phyloP scores from a whole-genome alignment of 2,329 filamentous ascomycete genomes.

The Venturia aucupariae region DNA sequence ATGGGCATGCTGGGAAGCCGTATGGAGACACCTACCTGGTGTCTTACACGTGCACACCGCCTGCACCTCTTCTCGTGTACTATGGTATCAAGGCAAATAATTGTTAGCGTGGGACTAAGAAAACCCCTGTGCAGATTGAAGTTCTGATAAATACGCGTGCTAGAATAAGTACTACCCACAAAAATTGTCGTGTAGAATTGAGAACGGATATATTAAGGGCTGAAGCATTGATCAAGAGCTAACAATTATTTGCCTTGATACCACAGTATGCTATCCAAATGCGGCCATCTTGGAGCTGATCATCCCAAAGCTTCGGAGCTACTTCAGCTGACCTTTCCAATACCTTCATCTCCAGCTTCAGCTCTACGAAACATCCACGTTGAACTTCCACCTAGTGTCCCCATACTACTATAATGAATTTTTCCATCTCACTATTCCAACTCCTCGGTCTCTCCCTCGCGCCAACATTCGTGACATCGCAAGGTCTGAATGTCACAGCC shows the following conservation, averaged over 20 bases:
- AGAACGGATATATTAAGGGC: no score
- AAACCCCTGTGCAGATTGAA: no score
- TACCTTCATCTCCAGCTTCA: background rate
- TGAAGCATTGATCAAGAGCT: no score
- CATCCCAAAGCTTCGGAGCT: background rate
- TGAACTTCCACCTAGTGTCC: background rate
- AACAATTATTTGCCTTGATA: no score
- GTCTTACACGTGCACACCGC: background rate
- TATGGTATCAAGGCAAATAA: no score
- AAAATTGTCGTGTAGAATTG: no score
- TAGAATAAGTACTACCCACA: no score
- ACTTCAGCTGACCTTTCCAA: background rate
- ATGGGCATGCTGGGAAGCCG: background rate
- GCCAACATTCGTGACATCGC: background rate
- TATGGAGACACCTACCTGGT: background rate
- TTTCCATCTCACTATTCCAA: slow-evolving; percentile 4
- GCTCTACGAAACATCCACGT: background rate
- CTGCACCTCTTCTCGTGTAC: background rate
- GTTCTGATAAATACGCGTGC: no score
- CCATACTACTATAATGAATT: background rate
- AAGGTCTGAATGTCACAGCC: slow-evolving; percentile 16
- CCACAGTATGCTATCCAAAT: background rate
- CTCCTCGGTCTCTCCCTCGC: background rate
- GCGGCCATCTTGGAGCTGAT: background rate
- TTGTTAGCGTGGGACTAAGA: no score